Base-by-base conservation (phyloP, 805 yeast genomes). In the Cyberlindnera petersonii region DNA sequence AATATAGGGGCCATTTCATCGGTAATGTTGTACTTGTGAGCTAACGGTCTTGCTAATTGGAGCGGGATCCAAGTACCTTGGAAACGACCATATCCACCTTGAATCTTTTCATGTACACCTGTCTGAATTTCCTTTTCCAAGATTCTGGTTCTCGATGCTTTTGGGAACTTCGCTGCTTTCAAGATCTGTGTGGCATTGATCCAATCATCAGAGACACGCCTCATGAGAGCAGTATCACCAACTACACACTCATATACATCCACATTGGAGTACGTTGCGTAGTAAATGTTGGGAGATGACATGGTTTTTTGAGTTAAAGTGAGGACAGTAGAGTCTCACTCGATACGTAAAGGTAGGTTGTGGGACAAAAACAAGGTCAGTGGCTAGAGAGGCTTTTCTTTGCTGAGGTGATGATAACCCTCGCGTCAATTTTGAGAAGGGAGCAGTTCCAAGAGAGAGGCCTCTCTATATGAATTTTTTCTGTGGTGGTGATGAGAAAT, bases 181-280 rank as follows among this genome's bases (percentile, higher is more conserved):
- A 85, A 66, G 26, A 84, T 80, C 57, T 85, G 95, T 1, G 94
- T 85, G 17, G 88, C 87, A 56, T 85, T 85, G 39, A 93, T 87
- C 98, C 98, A 93, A 51, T 89, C 85, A 59, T 93, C 98, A 35
- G 74, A 71, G 44, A 86, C 80, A 42, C 98, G 71, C 52, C 98
- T 76, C 98, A 93, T 93, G n/a, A 56, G 37, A 2, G 56, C 53
- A 2, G 49, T 50, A 18, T 47, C 55, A 13, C 48, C 56, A 18
- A 55, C 48, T 7, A 45, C 31, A 26, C 59, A 56, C 36, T 56
- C 60, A 31, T 53, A 56, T n/a, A 56, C 60, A 24, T 55, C 59
- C 31, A 53, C 50, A 28, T 52, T 45, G 13, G 59, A 55, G 42
- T 55, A 55, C 23, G 59, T 55, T n/a, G 59, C 56, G 19, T 48